These are phyloP conservation scores for Biscogniauxia marginata DNA, from an alignment of 2,329 filamentous ascomycete species.

Conservation along the genomic window DNA sequence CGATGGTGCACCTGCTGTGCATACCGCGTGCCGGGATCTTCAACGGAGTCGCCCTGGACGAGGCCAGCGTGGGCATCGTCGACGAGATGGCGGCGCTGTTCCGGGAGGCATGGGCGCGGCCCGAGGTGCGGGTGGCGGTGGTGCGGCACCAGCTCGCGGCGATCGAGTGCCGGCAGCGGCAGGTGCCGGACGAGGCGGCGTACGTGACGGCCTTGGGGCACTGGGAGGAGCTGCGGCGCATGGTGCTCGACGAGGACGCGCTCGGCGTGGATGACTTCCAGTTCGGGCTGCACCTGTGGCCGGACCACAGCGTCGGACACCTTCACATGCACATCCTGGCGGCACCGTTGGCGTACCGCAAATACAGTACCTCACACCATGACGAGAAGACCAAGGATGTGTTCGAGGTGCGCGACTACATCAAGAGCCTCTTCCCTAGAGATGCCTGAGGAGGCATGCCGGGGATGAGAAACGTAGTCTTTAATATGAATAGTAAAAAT, in stretches of 20 bases:
- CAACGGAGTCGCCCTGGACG: slow-evolving; percentile 22
- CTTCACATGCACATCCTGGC: slow-evolving; percentile 25
- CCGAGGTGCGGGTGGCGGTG: slow-evolving; percentile 4
- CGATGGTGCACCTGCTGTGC: slow-evolving; percentile 22
- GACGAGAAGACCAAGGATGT: slow-evolving; percentile 25
- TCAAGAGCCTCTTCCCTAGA: slow-evolving; percentile 4
- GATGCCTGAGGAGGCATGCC: no score
- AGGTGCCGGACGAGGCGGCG: not conserved
- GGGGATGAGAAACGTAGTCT: no score
- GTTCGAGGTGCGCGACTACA: slow-evolving; percentile 16
- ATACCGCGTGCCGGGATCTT: slow-evolving; percentile 19
- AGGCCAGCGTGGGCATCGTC: slow-evolving; percentile 9
- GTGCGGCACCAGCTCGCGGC: slow-evolving; percentile 11
- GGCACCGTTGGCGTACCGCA: slow-evolving; percentile 1
- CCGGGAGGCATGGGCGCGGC: slow-evolving; percentile 2
- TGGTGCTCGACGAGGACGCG: not conserved
- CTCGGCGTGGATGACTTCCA: slow-evolving; percentile 17
- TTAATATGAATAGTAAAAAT: no score
- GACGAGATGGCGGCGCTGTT: slow-evolving; percentile 20
- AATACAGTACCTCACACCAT: slow-evolving; percentile 17
- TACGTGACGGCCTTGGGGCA: slow-evolving; percentile 1
- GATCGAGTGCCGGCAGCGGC: not conserved
- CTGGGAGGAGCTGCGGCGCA: slow-evolving; percentile 5
- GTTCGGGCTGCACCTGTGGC: slow-evolving; percentile 24
- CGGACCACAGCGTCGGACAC: slow-evolving; percentile 19